Evolutionary conservation across 805 yeast genomes (phyloP), one percentile per base, ranked within the genome.

Genomic region (Saccharomycopsis guyanensis): DNA sequence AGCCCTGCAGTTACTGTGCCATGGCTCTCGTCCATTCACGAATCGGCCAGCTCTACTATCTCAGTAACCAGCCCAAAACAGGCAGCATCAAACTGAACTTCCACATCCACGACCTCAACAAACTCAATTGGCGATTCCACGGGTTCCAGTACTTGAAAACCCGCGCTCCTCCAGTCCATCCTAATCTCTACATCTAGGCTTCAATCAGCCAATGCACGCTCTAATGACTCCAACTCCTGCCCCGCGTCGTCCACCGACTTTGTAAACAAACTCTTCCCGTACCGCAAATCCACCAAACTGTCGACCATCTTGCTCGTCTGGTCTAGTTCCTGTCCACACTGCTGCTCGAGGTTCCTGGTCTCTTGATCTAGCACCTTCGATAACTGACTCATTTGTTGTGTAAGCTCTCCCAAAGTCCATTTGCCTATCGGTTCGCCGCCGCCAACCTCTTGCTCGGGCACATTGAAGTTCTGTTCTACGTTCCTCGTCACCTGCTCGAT

Each of bases 21-120:
- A 93, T 93, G 98, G 97, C 97, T 0, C 68, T 93, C 35, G 80
- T 89, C 8, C 98, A 93, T 60, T 91, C 97, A 1, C 69, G 98
- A 41, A 73, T 93, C 0, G 72, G 78, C 13, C 69, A 87, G 43
- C 65, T 91, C 29, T 65, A 85, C 1, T 91, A 80, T 62, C 54
- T 84, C 15, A 64, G 66, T 34, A 65, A 73, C 2, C 71, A 75
- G 53, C 53, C 56, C 0, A 48, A 50, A 20, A 76, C 84, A 0
- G 88, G 86, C 4, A 76, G 75, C 2, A 68, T 80, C 32, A 73
- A 68, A 36, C 72, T 71, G 2, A 55, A 57, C 1, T 85, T 81
- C 55, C 80, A 82, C 54, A 71, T 93, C 46, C 97, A 94, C 43
- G 76, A 78, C 50, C 76, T 83, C 46, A 76, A 77, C 50, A 76